phyloP scores from a whole-genome alignment of 352 stramenopile species.

The Pythium dissotocum region DNA sequence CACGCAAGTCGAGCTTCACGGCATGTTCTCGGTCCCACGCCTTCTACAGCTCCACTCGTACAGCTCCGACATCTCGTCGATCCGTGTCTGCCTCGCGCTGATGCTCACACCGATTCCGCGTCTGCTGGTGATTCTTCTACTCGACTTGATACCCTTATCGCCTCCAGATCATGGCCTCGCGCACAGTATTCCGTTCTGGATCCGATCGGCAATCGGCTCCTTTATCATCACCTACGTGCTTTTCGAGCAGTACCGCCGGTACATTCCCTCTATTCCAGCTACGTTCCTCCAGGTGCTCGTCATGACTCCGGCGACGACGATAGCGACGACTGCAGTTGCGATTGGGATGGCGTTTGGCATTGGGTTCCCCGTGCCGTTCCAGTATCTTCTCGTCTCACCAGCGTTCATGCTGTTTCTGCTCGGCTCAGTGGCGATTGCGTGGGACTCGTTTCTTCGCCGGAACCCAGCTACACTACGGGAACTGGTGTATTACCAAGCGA shows the following conservation, averaged over 20 bases:
- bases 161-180: not conserved
- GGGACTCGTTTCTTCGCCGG: conserved; percentile 4
- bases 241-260: conserved; percentile 3
- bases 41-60: conserved; percentile 7
- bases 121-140: not conserved
- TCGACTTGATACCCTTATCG: conserved; percentile 7
- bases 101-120: conserved; percentile 1
- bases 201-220: not conserved
- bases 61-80: not conserved
- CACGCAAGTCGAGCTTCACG: conserved; percentile 19
- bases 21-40: conserved; percentile 10
- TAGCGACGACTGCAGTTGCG: not conserved
- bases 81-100: not conserved
- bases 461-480: conserved; percentile 1
- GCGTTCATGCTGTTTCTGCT: conserved; percentile 31
- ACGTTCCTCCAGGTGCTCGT: not conserved
- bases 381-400: conserved; percentile 28
- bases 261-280: not conserved
- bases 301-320: not conserved
- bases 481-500: conserved; percentile 5
- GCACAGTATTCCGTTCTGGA: conserved; percentile 6
- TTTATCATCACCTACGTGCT: conserved; percentile 1
- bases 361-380: conserved; percentile 9
- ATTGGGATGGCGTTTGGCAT: not conserved
- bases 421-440: not conserved